These are phyloP conservation scores for Candida qinlingensis DNA, from an alignment of 805 yeast species.

Conservation along the genomic window DNA sequence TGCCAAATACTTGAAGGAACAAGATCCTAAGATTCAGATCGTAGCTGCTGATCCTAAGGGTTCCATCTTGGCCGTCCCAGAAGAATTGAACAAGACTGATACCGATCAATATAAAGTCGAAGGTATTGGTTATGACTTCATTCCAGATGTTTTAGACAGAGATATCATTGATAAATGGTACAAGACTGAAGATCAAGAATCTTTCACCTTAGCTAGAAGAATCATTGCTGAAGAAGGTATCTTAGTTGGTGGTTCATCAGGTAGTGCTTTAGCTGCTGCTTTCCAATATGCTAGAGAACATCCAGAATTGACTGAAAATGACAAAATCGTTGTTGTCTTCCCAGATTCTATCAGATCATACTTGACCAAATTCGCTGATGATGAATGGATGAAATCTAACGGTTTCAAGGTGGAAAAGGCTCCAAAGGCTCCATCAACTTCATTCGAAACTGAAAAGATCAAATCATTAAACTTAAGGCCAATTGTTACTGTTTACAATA, in stretches of 20 bases:
- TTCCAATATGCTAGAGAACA: constrained; percentile 59
- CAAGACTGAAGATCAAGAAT: constrained; percentile 79
- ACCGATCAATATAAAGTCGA: constrained; percentile 68
- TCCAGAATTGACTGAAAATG: constrained; percentile 61
- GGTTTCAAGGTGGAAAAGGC: constrained; percentile 57
- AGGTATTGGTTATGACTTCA: constrained; percentile 87
- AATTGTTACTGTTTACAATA: constrained; percentile 64
- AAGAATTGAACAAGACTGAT: constrained; percentile 52
- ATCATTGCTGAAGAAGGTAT: constrained; percentile 81
- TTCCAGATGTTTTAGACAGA: constrained; percentile 76
- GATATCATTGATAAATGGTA: constrained; percentile 68
- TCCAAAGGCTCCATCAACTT: constrained; percentile 35
- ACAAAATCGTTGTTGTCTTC: constrained; percentile 71
- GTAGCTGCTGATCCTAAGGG: constrained; percentile 87
- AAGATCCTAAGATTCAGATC: constrained; percentile 54
- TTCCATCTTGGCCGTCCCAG: constrained; percentile 79
- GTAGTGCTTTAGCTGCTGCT: constrained; percentile 78
- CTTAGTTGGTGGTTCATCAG: constrained; percentile 86
- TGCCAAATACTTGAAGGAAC: constrained; percentile 67
- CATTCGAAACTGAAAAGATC: constrained; percentile 53
- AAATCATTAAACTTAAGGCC: constrained; percentile 71
- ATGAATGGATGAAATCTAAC: constrained; percentile 83
- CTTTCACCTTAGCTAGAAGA: constrained; percentile 77
- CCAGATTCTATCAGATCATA: constrained; percentile 87
- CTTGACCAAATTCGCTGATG: constrained; percentile 82